Evolutionary conservation across 139 green algal genomes (phyloP), one percentile per base, ranked within the genome.

Genomic region (Chlamydomonas sp.): DNA sequence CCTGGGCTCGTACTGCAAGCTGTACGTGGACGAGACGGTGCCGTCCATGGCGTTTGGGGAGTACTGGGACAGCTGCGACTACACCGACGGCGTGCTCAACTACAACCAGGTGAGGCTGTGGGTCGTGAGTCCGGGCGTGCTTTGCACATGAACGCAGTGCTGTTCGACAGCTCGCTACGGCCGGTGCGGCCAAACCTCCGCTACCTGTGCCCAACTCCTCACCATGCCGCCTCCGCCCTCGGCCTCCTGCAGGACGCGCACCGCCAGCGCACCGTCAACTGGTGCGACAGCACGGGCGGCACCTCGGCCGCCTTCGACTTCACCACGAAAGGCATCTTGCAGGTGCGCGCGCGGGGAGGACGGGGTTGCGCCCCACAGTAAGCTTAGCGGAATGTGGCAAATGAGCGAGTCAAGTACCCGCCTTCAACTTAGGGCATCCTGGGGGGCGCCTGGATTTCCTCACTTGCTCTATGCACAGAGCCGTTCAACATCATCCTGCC

Each of bases 271-370:
- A 99, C 95, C 49, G 93, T 98, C 79, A 96, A 98, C 93, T 88
- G 97, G 97, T 97, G 93, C 79, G 97, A 99, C 90, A 79, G 86
- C 58, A 99, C 97, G 2, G 97, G 96, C 8, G 97, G 95, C 86
- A 99, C 96, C 62, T 87, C 93, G 4, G 95, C 95, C 2, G 97
- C 97, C 59, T 99, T 99, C 90, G 97, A 99, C 93, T 99, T 99
- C 96, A 99, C 97, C 71, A 98, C 95, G 84, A 99, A 99, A 91
- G 98, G 96, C 73, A 96, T 99, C 63, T 78, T 99, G 90, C 98
- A 98, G 85, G 96, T 97, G 86, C 59, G 96, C 95, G 14, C 63
- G 84, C 1, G 78, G 74, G 68, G 3, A 69, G 14, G 60, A 71
- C 6, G 58, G 12, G 84, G 10, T 49, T 71, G 31, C 31, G 31